phyloP scores from a whole-genome alignment of 352 stramenopile genomes.

The Phytophthora sansomeana region DNA sequence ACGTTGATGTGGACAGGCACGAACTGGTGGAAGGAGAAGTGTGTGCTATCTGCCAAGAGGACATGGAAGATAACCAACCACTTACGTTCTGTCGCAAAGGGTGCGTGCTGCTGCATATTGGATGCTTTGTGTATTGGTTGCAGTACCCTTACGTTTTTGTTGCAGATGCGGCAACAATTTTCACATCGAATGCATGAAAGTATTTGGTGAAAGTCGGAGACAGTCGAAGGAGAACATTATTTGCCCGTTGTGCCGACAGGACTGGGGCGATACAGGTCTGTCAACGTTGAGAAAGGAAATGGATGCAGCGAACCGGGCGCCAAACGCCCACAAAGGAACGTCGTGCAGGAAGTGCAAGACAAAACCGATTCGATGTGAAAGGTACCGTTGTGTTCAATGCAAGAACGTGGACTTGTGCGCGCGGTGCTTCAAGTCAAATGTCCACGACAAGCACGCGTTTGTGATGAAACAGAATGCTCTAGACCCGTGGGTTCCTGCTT shows the following conservation, averaged over 20 bases:
- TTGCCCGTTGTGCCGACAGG: slow-evolving; percentile 83
- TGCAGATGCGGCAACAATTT: slow-evolving; percentile 48
- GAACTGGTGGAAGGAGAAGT: slow-evolving; percentile 79
- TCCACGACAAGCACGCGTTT: slow-evolving; percentile 72
- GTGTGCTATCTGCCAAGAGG: slow-evolving; percentile 87
- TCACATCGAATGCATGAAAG: slow-evolving; percentile 67
- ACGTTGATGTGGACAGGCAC: slow-evolving; percentile 47
- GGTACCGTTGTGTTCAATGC: slow-evolving; percentile 84
- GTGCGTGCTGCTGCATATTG: slow-evolving; percentile 50
- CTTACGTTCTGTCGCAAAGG: slow-evolving; percentile 84
- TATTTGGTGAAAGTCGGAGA: slow-evolving; percentile 81
- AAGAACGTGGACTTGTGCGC: slow-evolving; percentile 79
- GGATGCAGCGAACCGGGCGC: slow-evolving; percentile 72
- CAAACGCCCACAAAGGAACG: slow-evolving; percentile 76
- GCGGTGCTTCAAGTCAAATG: slow-evolving; percentile 78
- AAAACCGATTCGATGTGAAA: slow-evolving; percentile 79
- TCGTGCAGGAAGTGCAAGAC: slow-evolving; percentile 78
- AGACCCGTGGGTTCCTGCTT: slow-evolving; percentile 67
- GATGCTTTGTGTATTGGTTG: not conserved
- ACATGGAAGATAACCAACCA: slow-evolving; percentile 67
- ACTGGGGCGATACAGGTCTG: slow-evolving; percentile 78
- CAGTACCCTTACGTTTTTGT: slow-evolving; percentile 1
- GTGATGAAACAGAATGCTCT: slow-evolving; percentile 72
- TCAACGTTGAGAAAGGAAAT: slow-evolving; percentile 75
- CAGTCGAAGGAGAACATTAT: slow-evolving; percentile 89